Conservation (phyloP, 306 rosid species). For the Cucumis cinereus region DNA sequence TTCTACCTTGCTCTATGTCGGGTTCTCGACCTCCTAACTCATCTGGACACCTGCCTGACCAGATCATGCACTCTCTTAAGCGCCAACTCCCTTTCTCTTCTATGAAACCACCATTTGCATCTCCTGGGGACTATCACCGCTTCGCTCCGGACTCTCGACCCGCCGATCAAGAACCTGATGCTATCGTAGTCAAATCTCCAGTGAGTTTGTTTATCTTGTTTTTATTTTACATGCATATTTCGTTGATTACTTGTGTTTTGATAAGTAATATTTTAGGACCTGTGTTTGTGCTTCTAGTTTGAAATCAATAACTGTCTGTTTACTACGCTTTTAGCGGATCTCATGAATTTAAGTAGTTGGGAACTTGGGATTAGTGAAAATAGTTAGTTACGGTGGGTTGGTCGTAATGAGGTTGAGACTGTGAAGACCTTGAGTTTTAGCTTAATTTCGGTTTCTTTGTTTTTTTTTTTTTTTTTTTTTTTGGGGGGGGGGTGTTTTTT, state of each 20-base stretch:
- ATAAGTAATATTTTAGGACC: background rate
- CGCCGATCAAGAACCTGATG: slow-evolving; percentile 41
- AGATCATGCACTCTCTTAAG: slow-evolving; percentile 53
- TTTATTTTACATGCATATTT: background rate
- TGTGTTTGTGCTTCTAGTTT: slow-evolving; percentile 10
- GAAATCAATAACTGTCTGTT: background rate
- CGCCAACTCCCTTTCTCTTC: slow-evolving; percentile 68
- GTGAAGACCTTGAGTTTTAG: background rate
- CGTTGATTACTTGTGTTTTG: background rate
- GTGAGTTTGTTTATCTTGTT: slow-evolving; percentile 24
- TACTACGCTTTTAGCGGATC: background rate
- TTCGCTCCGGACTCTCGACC: slow-evolving; percentile 48
- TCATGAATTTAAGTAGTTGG: background rate
- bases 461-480: background rate
- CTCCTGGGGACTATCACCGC: slow-evolving; percentile 72
- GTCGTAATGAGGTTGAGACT: background rate
- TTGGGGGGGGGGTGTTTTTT: background rate
- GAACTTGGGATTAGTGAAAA: slow-evolving; percentile 2
- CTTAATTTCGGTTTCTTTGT: background rate
- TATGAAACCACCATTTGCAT: slow-evolving; percentile 59
- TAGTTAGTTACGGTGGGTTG: background rate
- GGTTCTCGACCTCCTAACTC: slow-evolving; percentile 35
- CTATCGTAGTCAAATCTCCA: slow-evolving; percentile 47
- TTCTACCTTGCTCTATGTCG: slow-evolving; percentile 41
- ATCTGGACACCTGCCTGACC: slow-evolving; percentile 27